phyloP scores from a whole-genome alignment of 202 grass and related monocot species.

The Hordeum pubiflorum region DNA sequence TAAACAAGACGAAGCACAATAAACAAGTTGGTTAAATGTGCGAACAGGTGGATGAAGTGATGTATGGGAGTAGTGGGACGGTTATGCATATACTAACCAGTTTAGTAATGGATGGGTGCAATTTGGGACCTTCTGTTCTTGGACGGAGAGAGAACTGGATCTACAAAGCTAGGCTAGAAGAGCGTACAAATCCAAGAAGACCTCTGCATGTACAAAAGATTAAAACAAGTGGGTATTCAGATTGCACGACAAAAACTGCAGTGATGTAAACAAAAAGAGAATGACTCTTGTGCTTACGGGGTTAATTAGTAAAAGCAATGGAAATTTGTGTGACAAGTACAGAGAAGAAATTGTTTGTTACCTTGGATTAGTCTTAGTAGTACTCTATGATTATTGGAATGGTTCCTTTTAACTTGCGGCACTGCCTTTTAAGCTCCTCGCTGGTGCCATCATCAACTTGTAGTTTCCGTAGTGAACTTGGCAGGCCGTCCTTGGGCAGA shows the following conservation, averaged over 20 bases:
- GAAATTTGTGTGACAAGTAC: not conserved
- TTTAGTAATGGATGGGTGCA: not conserved
- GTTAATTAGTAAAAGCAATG: not conserved
- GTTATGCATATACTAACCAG: not conserved
- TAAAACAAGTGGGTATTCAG: not conserved
- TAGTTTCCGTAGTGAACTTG: not conserved
- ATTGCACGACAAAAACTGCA: not conserved
- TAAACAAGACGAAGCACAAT: not conserved
- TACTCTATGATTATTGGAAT: not conserved
- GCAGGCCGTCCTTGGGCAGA: not conserved
- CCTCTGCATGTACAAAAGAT: not conserved
- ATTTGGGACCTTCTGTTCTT: not conserved
- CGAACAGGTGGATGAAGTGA: not conserved
- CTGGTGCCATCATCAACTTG: not conserved
- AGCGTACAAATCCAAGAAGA: not conserved
- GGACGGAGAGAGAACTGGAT: not conserved
- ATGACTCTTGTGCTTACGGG: not conserved
- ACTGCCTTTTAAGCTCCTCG: not conserved
- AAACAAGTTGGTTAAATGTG: not conserved
- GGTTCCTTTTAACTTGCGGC: not conserved
- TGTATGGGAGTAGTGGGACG: not conserved
- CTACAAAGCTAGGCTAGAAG: not conserved
- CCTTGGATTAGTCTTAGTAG: not conserved
- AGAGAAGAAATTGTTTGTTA: not conserved
- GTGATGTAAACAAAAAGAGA: not conserved